Percentiles rank a stretch among this genome's conserved stretches.
Evolutionary conservation across 176 grass and related monocot genomes (phyloP).

Genomic region (Puya raimondii): DNA sequence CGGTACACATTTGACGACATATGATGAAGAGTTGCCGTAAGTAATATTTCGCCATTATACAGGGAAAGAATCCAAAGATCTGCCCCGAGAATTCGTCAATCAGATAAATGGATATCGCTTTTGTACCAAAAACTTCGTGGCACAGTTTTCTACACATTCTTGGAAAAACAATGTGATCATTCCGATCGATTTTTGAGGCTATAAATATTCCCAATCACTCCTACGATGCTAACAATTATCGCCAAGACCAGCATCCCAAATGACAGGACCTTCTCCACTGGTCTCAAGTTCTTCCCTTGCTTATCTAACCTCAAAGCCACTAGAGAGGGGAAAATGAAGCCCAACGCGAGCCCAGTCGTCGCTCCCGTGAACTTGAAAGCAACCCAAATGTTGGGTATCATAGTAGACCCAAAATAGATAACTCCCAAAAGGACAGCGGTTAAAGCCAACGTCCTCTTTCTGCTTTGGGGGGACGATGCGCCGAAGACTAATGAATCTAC

Average conservation of each 20-base stretch:
- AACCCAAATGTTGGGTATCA: constrained; percentile 95
- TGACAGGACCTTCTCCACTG: constrained; percentile 44
- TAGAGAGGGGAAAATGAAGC: constrained; percentile 86
- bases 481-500: constrained; percentile 68
- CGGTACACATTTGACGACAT: background rate
- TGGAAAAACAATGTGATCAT: constrained; percentile 15
- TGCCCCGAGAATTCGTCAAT: no score
- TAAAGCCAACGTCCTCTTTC: constrained; percentile 55
- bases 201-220: constrained; percentile 77
- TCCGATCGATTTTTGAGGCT: constrained; percentile 60
- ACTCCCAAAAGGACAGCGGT: constrained; percentile 60
- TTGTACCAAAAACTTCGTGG: background rate
- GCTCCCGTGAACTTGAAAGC: constrained; percentile 96
- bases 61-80: background rate
- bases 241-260: constrained; percentile 56
- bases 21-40: background rate
- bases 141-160: background rate
- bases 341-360: constrained; percentile 68
- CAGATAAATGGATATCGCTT: no score
- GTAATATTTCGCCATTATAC: background rate
- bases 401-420: constrained; percentile 77
- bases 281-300: constrained; percentile 45
- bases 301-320: constrained; percentile 69
- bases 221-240: constrained; percentile 49
- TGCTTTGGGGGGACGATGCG: constrained; percentile 30